phyloP scores from a whole-genome alignment of 805 yeast genomes.

The Yamadazyma laniorum region DNA sequence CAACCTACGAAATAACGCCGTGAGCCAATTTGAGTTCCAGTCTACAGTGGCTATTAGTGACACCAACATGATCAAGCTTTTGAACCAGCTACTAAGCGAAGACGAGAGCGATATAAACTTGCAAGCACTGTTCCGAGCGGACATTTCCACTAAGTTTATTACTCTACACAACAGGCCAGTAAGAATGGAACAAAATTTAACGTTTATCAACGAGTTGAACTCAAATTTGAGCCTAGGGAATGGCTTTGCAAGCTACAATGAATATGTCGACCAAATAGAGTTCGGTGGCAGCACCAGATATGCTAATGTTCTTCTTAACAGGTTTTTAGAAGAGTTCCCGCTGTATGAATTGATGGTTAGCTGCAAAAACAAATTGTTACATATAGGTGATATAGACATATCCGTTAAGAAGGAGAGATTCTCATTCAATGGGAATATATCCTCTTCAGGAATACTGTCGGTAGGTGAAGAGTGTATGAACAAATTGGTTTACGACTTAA shows the following conservation, averaged over 20 bases:
- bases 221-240: conserved; percentile 1
- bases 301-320: background rate
- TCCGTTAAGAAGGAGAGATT: background rate
- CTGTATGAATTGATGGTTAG: conserved; percentile 4
- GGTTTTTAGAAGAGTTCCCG: conserved; percentile 4
- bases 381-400: conserved; percentile 1
- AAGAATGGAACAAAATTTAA: conserved; percentile 13
- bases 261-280: background rate
- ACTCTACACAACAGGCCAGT: conserved; percentile 11
- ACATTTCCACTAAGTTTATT: conserved; percentile 18
- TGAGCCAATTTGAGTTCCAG: conserved; percentile 10
- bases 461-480: background rate
- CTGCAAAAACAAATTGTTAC: background rate
- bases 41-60: conserved; percentile 10
- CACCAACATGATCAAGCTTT: conserved; percentile 11
- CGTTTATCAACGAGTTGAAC: conserved; percentile 10
- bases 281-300: conserved; percentile 2
- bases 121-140: conserved; percentile 18
- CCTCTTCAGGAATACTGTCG: background rate
- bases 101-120: conserved; percentile 22
- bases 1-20: conserved; percentile 9
- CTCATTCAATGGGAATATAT: background rate
- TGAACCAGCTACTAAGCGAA: conserved; percentile 16
- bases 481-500: background rate
- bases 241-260: background rate